A percentile compares a stretch with the other conserved stretches of the same genome.
Evolutionary conservation across 768 basidiomycete species (phyloP).

Genomic region (Lentinula boryana): DNA sequence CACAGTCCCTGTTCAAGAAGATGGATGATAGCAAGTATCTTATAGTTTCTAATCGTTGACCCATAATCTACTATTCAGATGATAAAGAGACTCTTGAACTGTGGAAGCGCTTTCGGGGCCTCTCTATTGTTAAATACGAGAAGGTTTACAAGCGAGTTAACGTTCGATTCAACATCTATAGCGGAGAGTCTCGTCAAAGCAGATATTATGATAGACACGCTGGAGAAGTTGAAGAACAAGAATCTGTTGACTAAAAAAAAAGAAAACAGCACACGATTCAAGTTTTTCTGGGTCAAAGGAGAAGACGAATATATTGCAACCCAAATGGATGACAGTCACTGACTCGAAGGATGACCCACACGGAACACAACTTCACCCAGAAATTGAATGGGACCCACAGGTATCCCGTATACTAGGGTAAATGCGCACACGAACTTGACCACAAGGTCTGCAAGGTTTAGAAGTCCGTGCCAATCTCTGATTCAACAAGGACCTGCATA

Average conservation of each 20-base stretch:
- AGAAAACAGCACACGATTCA: slow-evolving; percentile 3
- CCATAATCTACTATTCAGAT: neutral
- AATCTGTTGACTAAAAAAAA: slow-evolving; percentile 6
- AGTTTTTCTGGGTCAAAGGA: neutral
- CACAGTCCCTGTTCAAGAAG: slow-evolving; percentile 25
- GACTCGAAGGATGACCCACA: no score
- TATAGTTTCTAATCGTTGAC: neutral
- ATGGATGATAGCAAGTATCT: slow-evolving; percentile 26
- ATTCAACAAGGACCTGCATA: no score
- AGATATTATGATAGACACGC: slow-evolving; percentile 24
- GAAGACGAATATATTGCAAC: no score
- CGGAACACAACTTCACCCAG: no score
- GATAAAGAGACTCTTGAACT: slow-evolving; percentile 27
- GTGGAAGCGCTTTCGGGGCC: slow-evolving; percentile 32
- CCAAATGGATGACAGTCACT: no score
- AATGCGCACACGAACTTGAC: no score
- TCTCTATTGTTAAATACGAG: slow-evolving; percentile 30
- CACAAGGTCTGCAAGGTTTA: no score
- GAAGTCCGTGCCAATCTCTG: no score
- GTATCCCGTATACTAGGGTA: no score
- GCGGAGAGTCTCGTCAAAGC: slow-evolving; percentile 27
- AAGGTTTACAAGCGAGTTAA: slow-evolving; percentile 29
- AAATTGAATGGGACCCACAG: no score
- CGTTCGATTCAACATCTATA: slow-evolving; percentile 33
- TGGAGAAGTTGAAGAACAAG: slow-evolving; percentile 23